These are phyloP conservation scores for Diaporthe aspalathi DNA, from an alignment of 2,329 filamentous ascomycete species.

Conservation along the genomic window DNA sequence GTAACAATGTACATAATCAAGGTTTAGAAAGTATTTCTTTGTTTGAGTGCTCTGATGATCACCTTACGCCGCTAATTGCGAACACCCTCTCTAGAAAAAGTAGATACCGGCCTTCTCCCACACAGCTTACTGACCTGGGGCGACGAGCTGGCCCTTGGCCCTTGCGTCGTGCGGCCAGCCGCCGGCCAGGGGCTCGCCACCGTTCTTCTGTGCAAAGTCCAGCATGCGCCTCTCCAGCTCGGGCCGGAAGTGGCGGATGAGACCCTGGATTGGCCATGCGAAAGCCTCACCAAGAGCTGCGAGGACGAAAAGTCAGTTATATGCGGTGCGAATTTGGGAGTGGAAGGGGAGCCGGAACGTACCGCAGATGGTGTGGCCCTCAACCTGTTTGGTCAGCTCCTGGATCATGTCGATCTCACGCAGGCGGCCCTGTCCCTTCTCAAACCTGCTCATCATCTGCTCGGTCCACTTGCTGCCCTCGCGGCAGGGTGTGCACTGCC, in stretches of 20 bases:
- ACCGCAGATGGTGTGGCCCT: slow-evolving; percentile 99
- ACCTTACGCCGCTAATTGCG: slow-evolving; percentile 18
- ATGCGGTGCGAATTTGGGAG: neutral
- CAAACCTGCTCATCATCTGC: slow-evolving; percentile 98
- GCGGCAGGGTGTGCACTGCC: slow-evolving; percentile 99
- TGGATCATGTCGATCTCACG: slow-evolving; percentile 99
- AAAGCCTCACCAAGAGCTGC: slow-evolving; percentile 94
- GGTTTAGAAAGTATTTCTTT: slow-evolving; percentile 6
- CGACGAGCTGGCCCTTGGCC: slow-evolving; percentile 84
- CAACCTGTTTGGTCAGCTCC: slow-evolving; percentile 98
- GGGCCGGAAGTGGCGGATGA: slow-evolving; percentile 97
- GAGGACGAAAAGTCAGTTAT: slow-evolving; percentile 45
- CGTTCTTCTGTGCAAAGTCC: slow-evolving; percentile 78
- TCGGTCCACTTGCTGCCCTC: slow-evolving; percentile 99
- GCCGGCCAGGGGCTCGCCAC: slow-evolving; percentile 82
- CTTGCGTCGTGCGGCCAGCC: slow-evolving; percentile 84
- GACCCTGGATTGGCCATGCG: slow-evolving; percentile 96
- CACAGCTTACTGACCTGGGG: slow-evolving; percentile 83
- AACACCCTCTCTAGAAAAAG: slow-evolving; percentile 1
- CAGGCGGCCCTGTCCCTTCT: slow-evolving; percentile 87
- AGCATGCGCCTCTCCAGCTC: slow-evolving; percentile 93
- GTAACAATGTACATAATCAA: slow-evolving; percentile 23
- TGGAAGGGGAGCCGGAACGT: slow-evolving; percentile 52
- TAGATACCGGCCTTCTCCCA: neutral
- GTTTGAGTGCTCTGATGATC: neutral